Evolutionary conservation across 441 rosid species (phyloP).

Genomic region (Lepidium campestre): DNA sequence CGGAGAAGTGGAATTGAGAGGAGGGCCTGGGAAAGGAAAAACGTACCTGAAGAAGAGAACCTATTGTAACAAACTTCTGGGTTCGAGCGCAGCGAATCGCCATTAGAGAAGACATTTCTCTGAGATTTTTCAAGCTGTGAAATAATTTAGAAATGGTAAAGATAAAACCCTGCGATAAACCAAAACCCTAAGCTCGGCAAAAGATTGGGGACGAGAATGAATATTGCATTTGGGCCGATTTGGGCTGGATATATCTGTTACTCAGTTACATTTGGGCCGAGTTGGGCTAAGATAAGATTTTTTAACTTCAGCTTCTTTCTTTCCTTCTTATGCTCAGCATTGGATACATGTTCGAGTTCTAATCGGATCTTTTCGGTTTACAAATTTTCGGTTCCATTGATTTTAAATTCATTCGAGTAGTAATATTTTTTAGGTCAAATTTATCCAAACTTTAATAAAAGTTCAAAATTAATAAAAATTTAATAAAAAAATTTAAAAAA

Average conservation of each 20-base stretch:
- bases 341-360: too few relatives aligned
- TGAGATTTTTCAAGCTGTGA: background rate
- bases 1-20: conserved; percentile 17
- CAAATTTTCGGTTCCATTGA: too few relatives aligned
- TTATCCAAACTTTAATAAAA: too few relatives aligned
- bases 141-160: background rate
- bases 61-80: background rate
- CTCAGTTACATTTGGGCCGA: background rate
- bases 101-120: conserved; percentile 51
- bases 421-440: too few relatives aligned
- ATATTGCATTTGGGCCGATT: background rate
- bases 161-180: conserved; percentile 18
- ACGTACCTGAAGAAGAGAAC: conserved; percentile 38
- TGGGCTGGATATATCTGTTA: background rate
- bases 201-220: background rate
- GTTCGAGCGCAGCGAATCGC: conserved; percentile 37
- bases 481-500: too few relatives aligned
- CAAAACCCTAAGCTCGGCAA: conserved; percentile 18
- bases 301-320: too few relatives aligned
- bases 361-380: too few relatives aligned
- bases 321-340: too few relatives aligned
- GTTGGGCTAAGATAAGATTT: background rate
- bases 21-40: conserved; percentile 14
- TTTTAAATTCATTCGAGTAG: too few relatives aligned
- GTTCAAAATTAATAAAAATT: too few relatives aligned